These are phyloP conservation scores for Nemania serpens DNA, from an alignment of 2,329 filamentous ascomycete species.

Conservation along the genomic window DNA sequence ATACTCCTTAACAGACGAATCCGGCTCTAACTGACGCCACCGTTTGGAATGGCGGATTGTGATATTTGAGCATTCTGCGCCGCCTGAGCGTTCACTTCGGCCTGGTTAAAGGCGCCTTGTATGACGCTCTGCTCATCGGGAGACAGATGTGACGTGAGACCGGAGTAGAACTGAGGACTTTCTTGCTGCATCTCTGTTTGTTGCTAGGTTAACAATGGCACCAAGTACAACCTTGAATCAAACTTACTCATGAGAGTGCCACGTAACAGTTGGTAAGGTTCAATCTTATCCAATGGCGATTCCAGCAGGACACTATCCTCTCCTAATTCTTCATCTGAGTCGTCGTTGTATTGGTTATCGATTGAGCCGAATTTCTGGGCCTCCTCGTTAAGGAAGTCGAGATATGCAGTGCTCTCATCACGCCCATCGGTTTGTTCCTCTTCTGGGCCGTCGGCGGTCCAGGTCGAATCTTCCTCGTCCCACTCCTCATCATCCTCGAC, in stretches of 20 bases:
- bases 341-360: constrained; percentile 54
- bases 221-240: neutral
- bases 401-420: constrained; percentile 91
- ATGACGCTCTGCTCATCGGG: constrained; percentile 34
- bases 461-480: constrained; percentile 80
- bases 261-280: constrained; percentile 91
- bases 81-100: constrained; percentile 34
- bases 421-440: constrained; percentile 71
- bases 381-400: constrained; percentile 96
- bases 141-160: constrained; percentile 63
- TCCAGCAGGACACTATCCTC: constrained; percentile 93
- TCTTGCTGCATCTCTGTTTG: constrained; percentile 80
- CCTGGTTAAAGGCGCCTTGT: constrained; percentile 34
- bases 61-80: constrained; percentile 22
- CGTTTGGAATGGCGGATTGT: constrained; percentile 26
- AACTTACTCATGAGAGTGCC: constrained; percentile 78
- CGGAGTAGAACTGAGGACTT: constrained; percentile 86
- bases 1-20: constrained; percentile 24
- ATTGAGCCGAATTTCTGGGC: constrained; percentile 82
- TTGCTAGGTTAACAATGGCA: constrained; percentile 30
- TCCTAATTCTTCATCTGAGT: constrained; percentile 84
- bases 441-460: constrained; percentile 74
- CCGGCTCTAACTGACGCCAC: constrained; percentile 27
- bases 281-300: constrained; percentile 91
- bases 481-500: constrained; percentile 79